Evolutionary conservation across 768 basidiomycete species (phyloP).

Genomic region (Saitozyma podzolica): DNA sequence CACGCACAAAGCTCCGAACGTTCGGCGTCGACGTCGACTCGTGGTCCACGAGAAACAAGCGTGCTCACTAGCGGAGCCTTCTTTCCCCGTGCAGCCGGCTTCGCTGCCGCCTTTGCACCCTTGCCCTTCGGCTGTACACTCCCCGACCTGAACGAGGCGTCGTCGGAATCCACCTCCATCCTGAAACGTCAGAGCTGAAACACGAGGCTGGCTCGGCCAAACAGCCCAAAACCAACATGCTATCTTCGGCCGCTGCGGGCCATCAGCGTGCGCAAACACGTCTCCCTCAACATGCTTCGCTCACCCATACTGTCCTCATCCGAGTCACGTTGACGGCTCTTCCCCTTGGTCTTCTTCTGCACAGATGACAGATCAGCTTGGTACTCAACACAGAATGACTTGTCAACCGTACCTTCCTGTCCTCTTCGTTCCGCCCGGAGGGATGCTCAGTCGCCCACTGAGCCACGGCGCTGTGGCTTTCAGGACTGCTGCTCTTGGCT

Average conservation of each 20-base stretch:
- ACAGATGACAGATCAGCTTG: background rate
- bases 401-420: constrained; percentile 24
- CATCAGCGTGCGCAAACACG: background rate
- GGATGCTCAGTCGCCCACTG: constrained; percentile 29
- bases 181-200: constrained; percentile 4
- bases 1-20: constrained; percentile 1
- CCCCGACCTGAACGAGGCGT: constrained; percentile 57
- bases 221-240: constrained; percentile 8
- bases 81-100: background rate
- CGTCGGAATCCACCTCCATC: constrained; percentile 58
- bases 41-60: background rate
- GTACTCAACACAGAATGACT: background rate
- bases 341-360: constrained; percentile 27
- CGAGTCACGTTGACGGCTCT: constrained; percentile 24
- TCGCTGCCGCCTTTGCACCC: constrained; percentile 30
- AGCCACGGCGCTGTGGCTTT: constrained; percentile 24
- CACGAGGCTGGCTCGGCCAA: constrained; percentile 59
- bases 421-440: constrained; percentile 54
- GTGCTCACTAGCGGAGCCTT: constrained; percentile 33
- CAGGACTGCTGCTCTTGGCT: background rate
- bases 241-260: constrained; percentile 17
- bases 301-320: constrained; percentile 52
- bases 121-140: constrained; percentile 28
- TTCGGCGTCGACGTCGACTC: background rate
- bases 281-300: constrained; percentile 1